These are phyloP conservation scores for Fusarium guadeloupense DNA, from an alignment of 2,329 filamentous ascomycete genomes.

Conservation along the genomic window DNA sequence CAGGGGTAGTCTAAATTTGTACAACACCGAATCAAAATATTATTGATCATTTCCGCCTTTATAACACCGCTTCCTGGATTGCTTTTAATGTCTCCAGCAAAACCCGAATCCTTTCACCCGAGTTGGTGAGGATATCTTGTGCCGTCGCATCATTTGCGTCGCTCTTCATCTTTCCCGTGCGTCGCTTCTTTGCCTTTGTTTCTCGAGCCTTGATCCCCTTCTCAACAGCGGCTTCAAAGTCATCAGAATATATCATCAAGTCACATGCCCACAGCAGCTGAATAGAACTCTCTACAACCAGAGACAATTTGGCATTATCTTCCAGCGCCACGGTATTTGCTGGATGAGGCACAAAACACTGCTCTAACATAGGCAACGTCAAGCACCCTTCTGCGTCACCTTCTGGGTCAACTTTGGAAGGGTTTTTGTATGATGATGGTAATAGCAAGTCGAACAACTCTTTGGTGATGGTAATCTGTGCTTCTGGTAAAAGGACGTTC, in stretches of 20 bases:
- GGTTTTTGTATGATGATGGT: slow-evolving; percentile 52
- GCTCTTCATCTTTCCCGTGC: slow-evolving; percentile 45
- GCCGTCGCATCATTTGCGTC: slow-evolving; percentile 54
- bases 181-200: slow-evolving; percentile 57
- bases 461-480: slow-evolving; percentile 57
- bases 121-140: slow-evolving; percentile 55
- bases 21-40: slow-evolving; percentile 21
- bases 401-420: slow-evolving; percentile 50
- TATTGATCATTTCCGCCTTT: not conserved
- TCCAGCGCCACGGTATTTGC: slow-evolving; percentile 68
- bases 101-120: slow-evolving; percentile 54
- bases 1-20: slow-evolving; percentile 36
- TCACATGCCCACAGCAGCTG: slow-evolving; percentile 58
- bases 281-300: slow-evolving; percentile 73
- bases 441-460: slow-evolving; percentile 58
- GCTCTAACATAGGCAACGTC: slow-evolving; percentile 57
- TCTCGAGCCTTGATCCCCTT: slow-evolving; percentile 60
- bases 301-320: slow-evolving; percentile 77
- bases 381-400: slow-evolving; percentile 52
- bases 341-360: slow-evolving; percentile 72
- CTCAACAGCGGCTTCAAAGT: slow-evolving; percentile 53
- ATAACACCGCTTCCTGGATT: slow-evolving; percentile 28
- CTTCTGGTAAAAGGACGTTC: slow-evolving; percentile 49
- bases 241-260: slow-evolving; percentile 47
- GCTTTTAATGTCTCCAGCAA: slow-evolving; percentile 51